Conservation (phyloP, 1,139 yeast genomes). For the Diutina neorugosa region DNA sequence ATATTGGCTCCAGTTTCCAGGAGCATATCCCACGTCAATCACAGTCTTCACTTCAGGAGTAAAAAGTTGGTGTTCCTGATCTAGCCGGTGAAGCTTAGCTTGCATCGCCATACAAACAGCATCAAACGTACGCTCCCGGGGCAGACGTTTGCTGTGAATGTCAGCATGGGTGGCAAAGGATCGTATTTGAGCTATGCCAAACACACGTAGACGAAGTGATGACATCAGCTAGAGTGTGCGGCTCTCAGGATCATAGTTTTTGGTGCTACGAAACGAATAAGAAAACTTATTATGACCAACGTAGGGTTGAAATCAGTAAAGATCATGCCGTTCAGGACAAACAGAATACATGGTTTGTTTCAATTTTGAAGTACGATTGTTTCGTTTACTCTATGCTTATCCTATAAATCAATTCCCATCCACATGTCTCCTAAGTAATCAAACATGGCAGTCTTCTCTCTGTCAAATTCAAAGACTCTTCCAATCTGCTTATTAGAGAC, state of each 20-base stretch:
- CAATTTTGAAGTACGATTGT: not conserved
- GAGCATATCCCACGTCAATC: conserved; percentile 65
- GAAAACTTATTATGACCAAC: no score
- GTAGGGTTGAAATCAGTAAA: no score
- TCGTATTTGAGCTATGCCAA: not conserved
- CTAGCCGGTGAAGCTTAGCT: not conserved
- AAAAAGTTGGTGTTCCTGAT: not conserved
- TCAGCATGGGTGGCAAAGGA: not conserved
- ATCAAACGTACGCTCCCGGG: not conserved
- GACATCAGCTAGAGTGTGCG: not conserved
- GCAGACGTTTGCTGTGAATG: not conserved
- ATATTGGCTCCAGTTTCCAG: conserved; percentile 93
- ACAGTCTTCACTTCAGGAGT: conserved; percentile 1
- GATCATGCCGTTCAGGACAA: no score
- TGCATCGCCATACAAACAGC: conserved; percentile 2
- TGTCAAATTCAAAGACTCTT: not conserved
- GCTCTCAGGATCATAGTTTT: not conserved
- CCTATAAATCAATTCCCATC: not conserved
- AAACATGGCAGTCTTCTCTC: not conserved
- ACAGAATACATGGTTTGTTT: no score
- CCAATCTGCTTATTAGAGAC: not conserved
- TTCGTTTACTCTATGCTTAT: not conserved
- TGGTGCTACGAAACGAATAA: no score
- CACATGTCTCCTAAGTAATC: conserved; percentile 2
- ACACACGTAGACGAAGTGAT: not conserved